These are phyloP conservation scores for Trypanosoma lewisi DNA, from an alignment of 208 protist species.

Conservation along the genomic window DNA sequence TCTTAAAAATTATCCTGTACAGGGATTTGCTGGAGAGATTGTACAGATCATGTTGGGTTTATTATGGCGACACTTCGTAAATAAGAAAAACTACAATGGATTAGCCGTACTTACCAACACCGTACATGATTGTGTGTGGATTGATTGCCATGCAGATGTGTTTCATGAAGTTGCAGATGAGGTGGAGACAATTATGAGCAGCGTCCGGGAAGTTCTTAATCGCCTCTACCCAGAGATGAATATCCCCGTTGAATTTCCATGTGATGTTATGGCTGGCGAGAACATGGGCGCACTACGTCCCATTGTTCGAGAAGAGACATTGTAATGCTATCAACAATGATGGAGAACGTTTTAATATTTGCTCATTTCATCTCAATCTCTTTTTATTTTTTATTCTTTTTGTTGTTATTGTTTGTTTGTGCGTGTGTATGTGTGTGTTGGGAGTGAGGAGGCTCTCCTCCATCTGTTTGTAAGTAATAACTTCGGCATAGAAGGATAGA, in stretches of 20 bases:
- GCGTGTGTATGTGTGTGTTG: background rate
- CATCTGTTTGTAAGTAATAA: no score
- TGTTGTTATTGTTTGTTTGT: background rate
- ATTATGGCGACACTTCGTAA: constrained; percentile 88
- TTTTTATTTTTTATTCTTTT: background rate
- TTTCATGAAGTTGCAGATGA: constrained; percentile 78
- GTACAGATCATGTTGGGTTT: constrained; percentile 91
- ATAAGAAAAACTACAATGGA: constrained; percentile 87
- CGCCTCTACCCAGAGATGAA: constrained; percentile 82
- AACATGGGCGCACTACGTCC: constrained; percentile 84
- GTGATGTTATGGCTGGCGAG: constrained; percentile 86
- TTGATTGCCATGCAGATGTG: constrained; percentile 86
- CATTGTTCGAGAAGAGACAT: constrained; percentile 65
- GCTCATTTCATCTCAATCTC: background rate
- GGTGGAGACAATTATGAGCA: constrained; percentile 84
- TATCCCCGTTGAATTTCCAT: constrained; percentile 83
- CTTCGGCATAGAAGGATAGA: no score
- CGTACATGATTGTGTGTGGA: constrained; percentile 94
- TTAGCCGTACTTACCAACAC: constrained; percentile 91
- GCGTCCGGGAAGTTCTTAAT: constrained; percentile 78
- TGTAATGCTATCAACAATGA: no score
- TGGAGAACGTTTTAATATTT: no score
- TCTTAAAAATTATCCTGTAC: constrained; percentile 93
- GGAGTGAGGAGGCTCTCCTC: background rate
- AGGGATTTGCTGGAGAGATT: constrained; percentile 93